A percentile compares a stretch with the other conserved stretches of the same genome.
These are phyloP conservation scores for Cyberlindnera samutprakarnensis DNA, from an alignment of 805 yeast species.

Conservation along the genomic window DNA sequence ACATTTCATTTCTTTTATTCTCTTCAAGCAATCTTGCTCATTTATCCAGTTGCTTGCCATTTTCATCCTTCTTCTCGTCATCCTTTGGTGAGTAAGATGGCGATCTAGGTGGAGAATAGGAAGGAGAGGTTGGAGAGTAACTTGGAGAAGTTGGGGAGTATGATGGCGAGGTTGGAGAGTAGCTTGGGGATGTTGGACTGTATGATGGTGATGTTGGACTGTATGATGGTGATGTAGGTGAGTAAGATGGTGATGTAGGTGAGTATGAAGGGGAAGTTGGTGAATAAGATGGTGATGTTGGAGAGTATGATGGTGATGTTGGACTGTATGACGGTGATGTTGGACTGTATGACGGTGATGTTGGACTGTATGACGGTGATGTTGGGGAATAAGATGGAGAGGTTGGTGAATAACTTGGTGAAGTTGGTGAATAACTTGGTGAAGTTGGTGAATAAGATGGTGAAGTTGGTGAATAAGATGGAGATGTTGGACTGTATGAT, in stretches of 20 bases:
- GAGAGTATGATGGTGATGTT: conserved; percentile 66
- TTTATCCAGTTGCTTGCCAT: too few species aligned
- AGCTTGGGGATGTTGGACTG: conserved; percentile 66
- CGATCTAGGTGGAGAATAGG: conserved; percentile 75
- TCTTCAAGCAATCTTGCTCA: too few species aligned
- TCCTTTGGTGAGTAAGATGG: conserved; percentile 75
- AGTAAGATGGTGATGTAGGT: conserved; percentile 63
- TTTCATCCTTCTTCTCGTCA: too few species aligned
- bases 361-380: conserved; percentile 13
- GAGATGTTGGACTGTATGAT: conserved; percentile 54
- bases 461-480: conserved; percentile 38
- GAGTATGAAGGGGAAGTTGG: conserved; percentile 72
- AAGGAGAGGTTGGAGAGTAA: conserved; percentile 72
- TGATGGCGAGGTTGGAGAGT: conserved; percentile 66
- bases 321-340: conserved; percentile 67
- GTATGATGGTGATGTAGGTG: conserved; percentile 66
- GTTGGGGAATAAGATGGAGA: conserved; percentile 33
- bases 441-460: conserved; percentile 34
- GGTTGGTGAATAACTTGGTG: conserved; percentile 38
- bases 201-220: conserved; percentile 68
- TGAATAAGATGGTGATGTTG: conserved; percentile 64
- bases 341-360: conserved; percentile 13
- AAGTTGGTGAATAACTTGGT: conserved; percentile 37
- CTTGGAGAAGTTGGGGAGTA: conserved; percentile 76
- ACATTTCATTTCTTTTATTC: too few species aligned